Conservation (phyloP, 2,329 filamentous ascomycete species). For the Diaporthe amygdali region DNA sequence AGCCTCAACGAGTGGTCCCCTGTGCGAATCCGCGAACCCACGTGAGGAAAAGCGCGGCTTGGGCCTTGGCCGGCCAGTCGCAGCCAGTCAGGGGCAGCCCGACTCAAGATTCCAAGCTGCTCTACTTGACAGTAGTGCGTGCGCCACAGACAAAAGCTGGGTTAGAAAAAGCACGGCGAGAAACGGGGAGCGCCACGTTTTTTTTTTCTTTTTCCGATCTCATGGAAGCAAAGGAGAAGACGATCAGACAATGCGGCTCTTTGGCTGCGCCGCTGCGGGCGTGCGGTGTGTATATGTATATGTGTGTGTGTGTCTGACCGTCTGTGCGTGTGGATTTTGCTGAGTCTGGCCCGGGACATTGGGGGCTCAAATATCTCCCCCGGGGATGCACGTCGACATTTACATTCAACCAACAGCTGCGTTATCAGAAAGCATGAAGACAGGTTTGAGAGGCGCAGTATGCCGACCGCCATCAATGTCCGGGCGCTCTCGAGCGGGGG, state of each 20-base stretch:
- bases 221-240: background rate
- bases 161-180: background rate
- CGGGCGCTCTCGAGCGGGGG: background rate
- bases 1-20: background rate
- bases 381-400: background rate
- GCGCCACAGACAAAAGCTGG: background rate
- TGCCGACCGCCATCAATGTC: background rate
- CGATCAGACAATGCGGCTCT: background rate
- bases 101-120: background rate
- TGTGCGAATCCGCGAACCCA: constrained; percentile 2
- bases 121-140: background rate
- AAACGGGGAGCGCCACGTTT: background rate
- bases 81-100: too few relatives aligned
- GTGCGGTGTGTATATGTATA: background rate
- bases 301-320: too few relatives aligned
- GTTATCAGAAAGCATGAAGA: background rate
- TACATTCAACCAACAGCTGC: background rate
- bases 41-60: constrained; percentile 8
- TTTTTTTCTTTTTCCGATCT: background rate
- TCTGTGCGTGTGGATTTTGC: background rate
- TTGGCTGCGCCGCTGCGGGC: background rate
- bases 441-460: background rate
- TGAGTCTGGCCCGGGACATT: background rate
- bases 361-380: background rate
- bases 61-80: background rate